Evolutionary conservation across 129 eudicot genomes (phyloP).

Genomic region (Helianthus annuus): DNA sequence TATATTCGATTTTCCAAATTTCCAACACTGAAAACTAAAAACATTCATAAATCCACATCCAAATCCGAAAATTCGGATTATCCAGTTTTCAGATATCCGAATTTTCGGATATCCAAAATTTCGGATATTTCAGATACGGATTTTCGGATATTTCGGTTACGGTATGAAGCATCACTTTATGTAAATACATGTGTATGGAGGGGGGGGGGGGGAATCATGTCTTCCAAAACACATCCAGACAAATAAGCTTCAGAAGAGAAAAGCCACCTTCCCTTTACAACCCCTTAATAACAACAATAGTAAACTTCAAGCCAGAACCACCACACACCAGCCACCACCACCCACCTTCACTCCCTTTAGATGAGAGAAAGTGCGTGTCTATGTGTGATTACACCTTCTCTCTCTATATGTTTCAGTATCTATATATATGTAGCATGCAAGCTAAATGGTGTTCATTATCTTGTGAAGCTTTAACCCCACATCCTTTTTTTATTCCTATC

Average conservation of each 20-base stretch:
- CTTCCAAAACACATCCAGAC: slow-evolving; percentile 81
- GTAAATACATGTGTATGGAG: slow-evolving; percentile 24
- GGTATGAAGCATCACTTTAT: slow-evolving; percentile 30
- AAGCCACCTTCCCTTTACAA: slow-evolving; percentile 69
- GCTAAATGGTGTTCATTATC: slow-evolving; percentile 29
- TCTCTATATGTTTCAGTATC: slow-evolving; percentile 28
- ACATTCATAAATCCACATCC: too few species aligned
- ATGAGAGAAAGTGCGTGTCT: not conserved
- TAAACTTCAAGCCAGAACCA: slow-evolving; percentile 44
- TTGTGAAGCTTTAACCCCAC: slow-evolving; percentile 31
- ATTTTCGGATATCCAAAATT: too few species aligned
- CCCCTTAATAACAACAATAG: slow-evolving; percentile 45
- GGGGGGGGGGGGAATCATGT: slow-evolving; percentile 59
- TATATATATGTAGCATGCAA: slow-evolving; percentile 36
- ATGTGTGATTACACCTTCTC: slow-evolving; percentile 16
- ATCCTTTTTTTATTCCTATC: slow-evolving; percentile 27
- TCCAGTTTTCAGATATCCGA: too few species aligned
- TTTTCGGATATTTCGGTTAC: too few species aligned
- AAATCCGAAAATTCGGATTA: too few species aligned
- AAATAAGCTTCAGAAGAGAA: slow-evolving; percentile 69
- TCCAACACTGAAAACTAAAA: too few species aligned
- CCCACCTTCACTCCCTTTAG: slow-evolving; percentile 20
- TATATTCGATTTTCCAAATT: too few species aligned
- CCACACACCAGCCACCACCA: slow-evolving; percentile 31
- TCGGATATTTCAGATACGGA: too few species aligned